Evolutionary conservation across 2,329 filamentous ascomycete genomes (phyloP), one percentile per base, ranked within the genome.

Genomic region (Cladosporium sp.): DNA sequence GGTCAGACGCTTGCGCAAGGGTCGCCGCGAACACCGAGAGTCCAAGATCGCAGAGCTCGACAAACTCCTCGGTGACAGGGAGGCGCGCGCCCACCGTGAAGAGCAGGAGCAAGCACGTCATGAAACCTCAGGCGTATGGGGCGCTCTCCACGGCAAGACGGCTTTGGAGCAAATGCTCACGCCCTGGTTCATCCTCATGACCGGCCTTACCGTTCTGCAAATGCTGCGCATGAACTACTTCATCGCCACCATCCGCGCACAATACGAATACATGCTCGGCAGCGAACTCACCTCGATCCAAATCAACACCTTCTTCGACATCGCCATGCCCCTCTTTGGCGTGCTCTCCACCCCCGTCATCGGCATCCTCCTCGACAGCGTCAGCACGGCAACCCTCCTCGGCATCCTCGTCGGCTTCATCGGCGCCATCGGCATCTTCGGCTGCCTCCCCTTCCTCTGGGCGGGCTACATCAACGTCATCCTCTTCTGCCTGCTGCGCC

Each of bases 301-400:
- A 51, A 78, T 95, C 62, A 95, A 95, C 70, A 77, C 84, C 50
- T 85, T 91, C 67, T 95, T 95, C 70, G 90, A 95, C 62, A 70
- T 87, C 25, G 82, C 88, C 16, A 76, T 95, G 2, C 91, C 90
- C 0, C 42, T 93, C 0, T 89, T 89, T 25, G 91, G 90, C 2
- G 78, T 95, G 22, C 59, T 89, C 13, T 84, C 87, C 0, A 87
- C 94, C n/a, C 90, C 90, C 0, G 89, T 95, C 60, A 92, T 94
- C 58, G 90, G 90, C 8, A 63, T 82, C 0, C 72, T 94, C 38
- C 82, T 95, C 9, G 90, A 95, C 65, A 83, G 81, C 61, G 82
- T 83, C 25, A 84, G 80, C 62, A 94, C 88, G 0, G 74, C 84
- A 0, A 78, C 79, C 46, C 84, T 91, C 1, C 78, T 95, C 20